Conservation (phyloP, 176 grass and related monocot genomes). For the Bolboschoenus planiculmis region DNA sequence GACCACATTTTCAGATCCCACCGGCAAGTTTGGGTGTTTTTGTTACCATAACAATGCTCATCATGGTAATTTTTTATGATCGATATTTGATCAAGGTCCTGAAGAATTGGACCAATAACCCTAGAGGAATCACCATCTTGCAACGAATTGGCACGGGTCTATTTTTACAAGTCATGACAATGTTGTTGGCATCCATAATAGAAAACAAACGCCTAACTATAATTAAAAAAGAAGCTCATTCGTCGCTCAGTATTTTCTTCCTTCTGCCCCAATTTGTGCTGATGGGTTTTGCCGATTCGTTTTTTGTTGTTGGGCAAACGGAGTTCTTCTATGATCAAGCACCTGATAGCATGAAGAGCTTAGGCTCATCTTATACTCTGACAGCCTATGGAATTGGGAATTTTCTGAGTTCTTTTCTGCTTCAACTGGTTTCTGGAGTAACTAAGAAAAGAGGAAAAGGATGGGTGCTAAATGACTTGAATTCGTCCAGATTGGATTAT, state of each 20-base stretch:
- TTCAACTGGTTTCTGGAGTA: conserved; percentile 32
- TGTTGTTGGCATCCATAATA: conserved; percentile 31
- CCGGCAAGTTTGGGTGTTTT: conserved; percentile 50
- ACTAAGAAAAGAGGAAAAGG: conserved; percentile 28
- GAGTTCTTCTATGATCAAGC: conserved; percentile 97
- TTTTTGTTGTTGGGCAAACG: conserved; percentile 40
- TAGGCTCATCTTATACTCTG: conserved; percentile 54
- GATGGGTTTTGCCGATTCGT: conserved; percentile 60
- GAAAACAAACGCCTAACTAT: conserved; percentile 46
- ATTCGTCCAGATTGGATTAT: conserved; percentile 59
- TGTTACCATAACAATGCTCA: conserved; percentile 60
- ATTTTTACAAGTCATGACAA: conserved; percentile 48
- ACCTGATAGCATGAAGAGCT: conserved; percentile 85
- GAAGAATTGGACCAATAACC: conserved; percentile 46
- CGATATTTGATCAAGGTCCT: conserved; percentile 37
- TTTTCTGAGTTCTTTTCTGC: conserved; percentile 61
- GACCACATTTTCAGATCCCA: conserved; percentile 39
- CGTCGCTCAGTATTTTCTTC: conserved; percentile 56
- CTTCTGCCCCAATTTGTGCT: conserved; percentile 82
- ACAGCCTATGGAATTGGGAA: conserved; percentile 58
- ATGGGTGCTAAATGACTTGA: conserved; percentile 69
- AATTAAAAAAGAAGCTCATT: conserved; percentile 21
- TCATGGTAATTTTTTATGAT: conserved; percentile 52
- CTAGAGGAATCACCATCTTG: conserved; percentile 84
- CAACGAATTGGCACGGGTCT: conserved; percentile 54